Percentiles rank a stretch among this genome's conserved stretches.
These are phyloP conservation scores for Ramularia collo-cygni DNA, from an alignment of 2,329 filamentous ascomycete species.

Conservation along the genomic window DNA sequence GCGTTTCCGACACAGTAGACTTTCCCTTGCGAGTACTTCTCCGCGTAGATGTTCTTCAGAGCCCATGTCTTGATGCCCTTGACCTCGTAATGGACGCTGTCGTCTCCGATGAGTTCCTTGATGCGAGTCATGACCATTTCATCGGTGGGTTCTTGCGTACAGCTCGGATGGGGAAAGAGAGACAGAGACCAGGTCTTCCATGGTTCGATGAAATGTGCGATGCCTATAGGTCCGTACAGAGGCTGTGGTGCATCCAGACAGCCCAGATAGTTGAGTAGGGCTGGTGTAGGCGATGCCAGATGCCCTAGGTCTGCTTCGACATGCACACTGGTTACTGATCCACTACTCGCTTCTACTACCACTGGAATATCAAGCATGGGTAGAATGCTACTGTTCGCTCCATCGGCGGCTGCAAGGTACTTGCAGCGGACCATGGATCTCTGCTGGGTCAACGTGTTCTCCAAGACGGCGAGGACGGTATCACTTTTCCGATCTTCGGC, in stretches of 20 bases:
- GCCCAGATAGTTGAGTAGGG: neutral
- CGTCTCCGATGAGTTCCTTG: constrained; percentile 5
- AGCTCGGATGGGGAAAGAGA: constrained; percentile 1
- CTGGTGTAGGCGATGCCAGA: neutral
- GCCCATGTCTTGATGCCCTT: constrained; percentile 4
- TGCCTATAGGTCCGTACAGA: constrained; percentile 1
- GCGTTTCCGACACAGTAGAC: constrained; percentile 43
- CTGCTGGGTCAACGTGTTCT: neutral
- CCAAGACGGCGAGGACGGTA: neutral
- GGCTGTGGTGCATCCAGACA: constrained; percentile 2
- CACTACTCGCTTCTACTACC: neutral
- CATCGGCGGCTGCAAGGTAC: constrained; percentile 2
- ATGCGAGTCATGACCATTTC: constrained; percentile 2
- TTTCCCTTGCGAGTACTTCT: constrained; percentile 2
- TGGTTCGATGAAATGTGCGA: constrained; percentile 6
- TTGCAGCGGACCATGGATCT: constrained; percentile 1
- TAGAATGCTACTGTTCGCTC: constrained; percentile 2
- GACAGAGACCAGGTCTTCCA: constrained; percentile 3
- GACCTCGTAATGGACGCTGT: constrained; percentile 3
- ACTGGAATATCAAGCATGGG: constrained; percentile 1
- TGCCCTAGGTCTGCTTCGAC: constrained; percentile 2
- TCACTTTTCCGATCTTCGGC: neutral
- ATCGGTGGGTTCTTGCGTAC: neutral
- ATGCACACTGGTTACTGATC: constrained; percentile 1
- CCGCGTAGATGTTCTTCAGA: constrained; percentile 1